Base-by-base conservation (phyloP, 129 eudicot species). In the Deinandra increscens region DNA sequence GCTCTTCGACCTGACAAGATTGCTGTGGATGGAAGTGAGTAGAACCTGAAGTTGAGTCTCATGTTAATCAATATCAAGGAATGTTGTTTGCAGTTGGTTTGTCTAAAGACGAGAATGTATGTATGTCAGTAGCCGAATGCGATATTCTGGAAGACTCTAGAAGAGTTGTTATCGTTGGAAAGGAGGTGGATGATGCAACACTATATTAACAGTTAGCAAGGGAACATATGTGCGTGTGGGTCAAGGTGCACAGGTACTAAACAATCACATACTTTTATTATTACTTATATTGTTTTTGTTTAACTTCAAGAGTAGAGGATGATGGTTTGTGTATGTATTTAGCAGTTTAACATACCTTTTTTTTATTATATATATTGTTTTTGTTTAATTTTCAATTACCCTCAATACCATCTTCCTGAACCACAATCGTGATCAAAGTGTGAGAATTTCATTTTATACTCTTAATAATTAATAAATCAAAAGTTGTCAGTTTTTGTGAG, bases 1-100 rank as follows among this genome's bases (percentile, higher is more conserved):
- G 73, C 76, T 48, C 82, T 86, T 63, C 79, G 83, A 46, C 97
- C 97, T 15, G 99, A 93, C 66, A 87, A 83, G 78, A 93, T 93
- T 60, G 97, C 99, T 67, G 87, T 89, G 69, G 92, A 93, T 72
- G 99, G 99, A 18, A 97, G 99, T 7, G 99, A 89, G 75, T 97
- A 93, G 69, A 83, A 81, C 73, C 75, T 93, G 71, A 93, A 93
- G 90, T 95, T 89, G 71, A 65, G 46, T 33, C 4, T 4, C 18
- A 50, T 5, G 5, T 59, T 2, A 18, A 36, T 70, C 4, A 13
- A 18, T 9, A 29, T 69, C 8, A n/a, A n/a, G n/a, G n/a, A n/a
- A n/a, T n/a, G n/a, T n/a, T n/a, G n/a, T n/a, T n/a, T n/a, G n/a
- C n/a, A 29, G 31, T 9, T 48, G 8, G 36, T 33, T n/a, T n/a